Base-by-base conservation (phyloP, 1,284 basidiomycete species). In the Blastosporella zonata region DNA sequence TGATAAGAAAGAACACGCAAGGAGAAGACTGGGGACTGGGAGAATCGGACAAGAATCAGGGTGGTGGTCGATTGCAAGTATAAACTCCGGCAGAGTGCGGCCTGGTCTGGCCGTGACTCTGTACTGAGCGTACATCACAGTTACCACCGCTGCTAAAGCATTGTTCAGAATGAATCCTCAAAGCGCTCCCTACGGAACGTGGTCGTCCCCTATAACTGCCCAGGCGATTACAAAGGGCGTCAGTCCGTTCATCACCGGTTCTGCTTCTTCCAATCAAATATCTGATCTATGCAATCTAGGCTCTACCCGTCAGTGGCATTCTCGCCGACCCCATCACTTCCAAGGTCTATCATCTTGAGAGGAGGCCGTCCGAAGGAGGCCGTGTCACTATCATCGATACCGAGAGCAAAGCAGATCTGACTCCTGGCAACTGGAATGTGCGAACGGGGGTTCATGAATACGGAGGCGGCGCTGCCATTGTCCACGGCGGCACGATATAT, bases 371-470 rank as follows among this genome's bases (percentile, higher is more conserved):
- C 12, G 84, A 89, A 58, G 71, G 65, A 10, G 79, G 86, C 6
- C 70, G 85, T 1, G 70, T 60, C 41, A 81, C 81, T 0, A 64
- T 88, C 8, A 77, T 87, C 28, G 68, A 80, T 35, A 74, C 73
- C 0, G 55, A 65, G 18, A 68, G 66, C 4, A 69, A 69, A 15
- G 61, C 61, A 31, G 82, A 85, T 56, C 64, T 83, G 1, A 67
- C 49, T 34, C 39, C 81, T 20, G 76, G 74, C 36, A 67, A 67
- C 2, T 85, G 73, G 72, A 81, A 85, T 61, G 76, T 77, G 4
- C 68, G 81, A 21, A 75, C 77, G 0, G 70, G 67, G 4, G 84
- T 87, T 0, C 75, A 83, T 33, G 82, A 84, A 61, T 80, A 81
- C 48, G 75, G 76, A n/a, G 77, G 78, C 21, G 77, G 73, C 6